A percentile compares a stretch with the other conserved stretches of the same genome.
phyloP scores from a whole-genome alignment of 768 basidiomycete genomes.

The Lactifluus hygrophoroides region DNA sequence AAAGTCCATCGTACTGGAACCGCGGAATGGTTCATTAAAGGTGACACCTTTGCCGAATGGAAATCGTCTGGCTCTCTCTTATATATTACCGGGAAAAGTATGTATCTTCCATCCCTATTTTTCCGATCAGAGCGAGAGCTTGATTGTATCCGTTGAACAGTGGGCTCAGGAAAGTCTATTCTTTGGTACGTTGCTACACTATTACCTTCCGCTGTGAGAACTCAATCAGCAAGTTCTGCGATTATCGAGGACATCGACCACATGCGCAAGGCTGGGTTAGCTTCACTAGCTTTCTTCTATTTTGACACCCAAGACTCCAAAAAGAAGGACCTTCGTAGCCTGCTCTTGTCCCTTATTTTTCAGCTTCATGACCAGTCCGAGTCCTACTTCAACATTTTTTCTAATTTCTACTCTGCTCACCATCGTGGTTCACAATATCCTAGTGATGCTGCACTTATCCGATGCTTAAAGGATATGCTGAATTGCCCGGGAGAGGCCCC shows the following conservation, averaged over 20 bases:
- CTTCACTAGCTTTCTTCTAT: background rate
- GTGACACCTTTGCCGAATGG: background rate
- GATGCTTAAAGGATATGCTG: too few species aligned
- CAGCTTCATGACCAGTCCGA: too few species aligned
- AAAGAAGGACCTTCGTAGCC: too few species aligned
- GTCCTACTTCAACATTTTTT: too few species aligned
- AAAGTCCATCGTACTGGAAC: background rate
- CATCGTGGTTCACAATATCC: too few species aligned
- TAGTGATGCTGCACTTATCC: too few species aligned
- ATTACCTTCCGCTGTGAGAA: background rate
- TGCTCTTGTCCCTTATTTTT: too few species aligned
- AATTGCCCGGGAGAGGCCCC: too few species aligned
- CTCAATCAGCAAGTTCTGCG: background rate
- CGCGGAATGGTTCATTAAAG: background rate
- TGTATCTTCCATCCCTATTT: background rate
- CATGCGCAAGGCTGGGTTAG: background rate
- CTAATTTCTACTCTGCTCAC: too few species aligned
- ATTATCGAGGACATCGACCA: background rate
- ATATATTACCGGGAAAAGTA: slow-evolving; percentile 1
- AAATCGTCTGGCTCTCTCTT: background rate
- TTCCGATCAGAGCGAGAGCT: background rate
- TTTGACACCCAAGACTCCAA: background rate
- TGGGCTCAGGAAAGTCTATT: background rate
- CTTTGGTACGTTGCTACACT: background rate
- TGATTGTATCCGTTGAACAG: background rate